phyloP scores from a whole-genome alignment of 352 stramenopile species.

The Phytopythium ostracodes region DNA sequence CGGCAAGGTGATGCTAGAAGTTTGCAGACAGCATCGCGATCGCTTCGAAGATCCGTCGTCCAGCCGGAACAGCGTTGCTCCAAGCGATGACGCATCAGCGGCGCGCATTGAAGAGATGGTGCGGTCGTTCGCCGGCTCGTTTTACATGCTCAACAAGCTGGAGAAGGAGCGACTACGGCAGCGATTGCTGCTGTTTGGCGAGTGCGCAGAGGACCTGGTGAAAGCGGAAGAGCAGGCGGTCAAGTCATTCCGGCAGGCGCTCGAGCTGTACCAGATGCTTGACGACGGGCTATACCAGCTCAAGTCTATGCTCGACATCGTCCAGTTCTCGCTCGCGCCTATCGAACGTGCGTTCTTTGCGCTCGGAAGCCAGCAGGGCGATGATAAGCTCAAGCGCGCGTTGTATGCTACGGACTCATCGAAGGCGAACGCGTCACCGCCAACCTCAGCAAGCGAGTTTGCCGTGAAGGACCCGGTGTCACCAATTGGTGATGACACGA shows the following conservation, averaged over 20 bases:
- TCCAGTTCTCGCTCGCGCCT: slow-evolving; percentile 61
- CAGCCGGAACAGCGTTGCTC: background rate
- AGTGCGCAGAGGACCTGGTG: slow-evolving; percentile 35
- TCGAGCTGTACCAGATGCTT: slow-evolving; percentile 65
- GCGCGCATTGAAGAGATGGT: slow-evolving; percentile 51
- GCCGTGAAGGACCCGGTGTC: slow-evolving; percentile 17
- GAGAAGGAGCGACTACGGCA: slow-evolving; percentile 53
- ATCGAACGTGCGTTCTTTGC: slow-evolving; percentile 70
- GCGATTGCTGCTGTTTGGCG: slow-evolving; percentile 47
- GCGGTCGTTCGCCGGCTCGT: slow-evolving; percentile 47
- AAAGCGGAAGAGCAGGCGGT: slow-evolving; percentile 48
- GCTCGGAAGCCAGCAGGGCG: slow-evolving; percentile 58
- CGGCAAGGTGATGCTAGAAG: slow-evolving; percentile 47
- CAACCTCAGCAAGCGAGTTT: slow-evolving; percentile 1
- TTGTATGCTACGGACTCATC: background rate
- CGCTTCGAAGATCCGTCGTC: slow-evolving; percentile 6
- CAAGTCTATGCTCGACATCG: slow-evolving; percentile 67
- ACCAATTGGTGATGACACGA: slow-evolving; percentile 36
- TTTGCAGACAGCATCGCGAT: slow-evolving; percentile 60
- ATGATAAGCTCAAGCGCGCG: slow-evolving; percentile 52
- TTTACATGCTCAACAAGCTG: slow-evolving; percentile 59
- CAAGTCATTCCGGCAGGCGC: slow-evolving; percentile 57
- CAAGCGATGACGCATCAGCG: slow-evolving; percentile 15
- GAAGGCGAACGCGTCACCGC: background rate
- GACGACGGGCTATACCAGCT: slow-evolving; percentile 73